Evolutionary conservation across 2,329 filamentous ascomycete species (phyloP), one percentile per base, ranked within the genome.

Genomic region (Talaromyces sp.): DNA sequence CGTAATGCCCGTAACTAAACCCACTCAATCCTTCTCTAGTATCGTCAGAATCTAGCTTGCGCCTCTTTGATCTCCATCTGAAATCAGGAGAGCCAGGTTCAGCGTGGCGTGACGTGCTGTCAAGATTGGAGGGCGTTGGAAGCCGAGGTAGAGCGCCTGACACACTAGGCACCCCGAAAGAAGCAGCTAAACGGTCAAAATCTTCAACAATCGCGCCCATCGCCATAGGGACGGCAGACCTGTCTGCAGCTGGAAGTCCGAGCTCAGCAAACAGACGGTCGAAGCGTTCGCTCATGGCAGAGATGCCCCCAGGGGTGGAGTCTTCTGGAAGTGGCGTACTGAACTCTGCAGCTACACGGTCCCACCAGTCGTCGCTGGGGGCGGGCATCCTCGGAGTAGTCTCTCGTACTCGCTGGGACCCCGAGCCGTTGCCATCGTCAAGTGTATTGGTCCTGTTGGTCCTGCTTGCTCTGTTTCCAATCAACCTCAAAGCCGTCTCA

Each of bases 1-100:
- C 93, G 73, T 89, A 92, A 69, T 87, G 88, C 23, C 93, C 93
- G 73, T 97, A 98, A 66, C 85, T 88, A 72, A 93, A 91, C 1
- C 82, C 84, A 64, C 70, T 72, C n/a, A 72, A 67, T 3, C 74
- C 76, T 64, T 79, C 75, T 28, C 80, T 76, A 14, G 81, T 75
- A 54, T 82, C 81, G 65, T 90, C 88, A 1, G 84, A 81, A 68
- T 91, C 88, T 40, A 92, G 75, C 73, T 90, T 92, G 66, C 89
- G 84, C 52, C 89, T 84, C 74, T 92, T 92, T 56, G 77, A 77
- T 63, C 76, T 71, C 64, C 84, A 80, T 61, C 86, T 83, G 58
- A 75, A 71, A 58, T 66, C 67, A 21, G 70, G 70, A 46, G 61
- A 63, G 52, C 70, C 69, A 11, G 62, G 63, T 12, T 64, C 16